A percentile compares a stretch with the other conserved stretches of the same genome.
Conservation (phyloP, 208 protist species). For the Trichomonas gallinae region DNA sequence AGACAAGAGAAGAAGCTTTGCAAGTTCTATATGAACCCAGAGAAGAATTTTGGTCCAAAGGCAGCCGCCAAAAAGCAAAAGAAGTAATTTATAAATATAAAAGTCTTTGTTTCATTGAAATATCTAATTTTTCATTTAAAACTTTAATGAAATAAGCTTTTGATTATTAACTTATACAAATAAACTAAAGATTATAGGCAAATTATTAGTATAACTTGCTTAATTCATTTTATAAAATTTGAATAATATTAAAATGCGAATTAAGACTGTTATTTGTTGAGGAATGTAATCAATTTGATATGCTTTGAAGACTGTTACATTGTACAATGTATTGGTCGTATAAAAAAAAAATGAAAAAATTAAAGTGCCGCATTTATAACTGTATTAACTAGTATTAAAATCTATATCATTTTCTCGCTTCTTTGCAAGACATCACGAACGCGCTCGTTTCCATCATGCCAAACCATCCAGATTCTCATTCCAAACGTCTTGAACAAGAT, state of each 20-base stretch:
- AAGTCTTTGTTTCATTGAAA: no score
- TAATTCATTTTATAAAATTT: no score
- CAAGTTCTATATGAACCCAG: neutral
- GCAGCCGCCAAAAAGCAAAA: neutral
- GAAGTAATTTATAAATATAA: neutral
- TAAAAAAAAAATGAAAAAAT: neutral
- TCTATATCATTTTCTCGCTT: neutral
- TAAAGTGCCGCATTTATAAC: neutral
- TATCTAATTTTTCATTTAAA: no score
- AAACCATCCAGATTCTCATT: constrained; percentile 12
- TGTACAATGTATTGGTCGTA: no score
- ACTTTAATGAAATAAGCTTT: no score
- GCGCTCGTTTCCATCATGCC: neutral
- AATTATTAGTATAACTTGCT: no score
- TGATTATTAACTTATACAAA: no score
- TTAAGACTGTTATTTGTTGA: no score
- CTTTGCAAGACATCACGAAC: neutral
- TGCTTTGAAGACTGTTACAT: no score
- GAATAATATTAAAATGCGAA: no score
- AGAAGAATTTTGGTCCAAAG: neutral
- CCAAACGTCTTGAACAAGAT: neutral
- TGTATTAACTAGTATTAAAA: neutral
- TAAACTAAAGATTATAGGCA: no score
- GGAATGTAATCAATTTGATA: no score
- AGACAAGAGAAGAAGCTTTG: neutral